Evolutionary conservation across 2,329 filamentous ascomycete genomes (phyloP), one percentile per base, ranked within the genome.

Genomic region (Penicillium sp.): DNA sequence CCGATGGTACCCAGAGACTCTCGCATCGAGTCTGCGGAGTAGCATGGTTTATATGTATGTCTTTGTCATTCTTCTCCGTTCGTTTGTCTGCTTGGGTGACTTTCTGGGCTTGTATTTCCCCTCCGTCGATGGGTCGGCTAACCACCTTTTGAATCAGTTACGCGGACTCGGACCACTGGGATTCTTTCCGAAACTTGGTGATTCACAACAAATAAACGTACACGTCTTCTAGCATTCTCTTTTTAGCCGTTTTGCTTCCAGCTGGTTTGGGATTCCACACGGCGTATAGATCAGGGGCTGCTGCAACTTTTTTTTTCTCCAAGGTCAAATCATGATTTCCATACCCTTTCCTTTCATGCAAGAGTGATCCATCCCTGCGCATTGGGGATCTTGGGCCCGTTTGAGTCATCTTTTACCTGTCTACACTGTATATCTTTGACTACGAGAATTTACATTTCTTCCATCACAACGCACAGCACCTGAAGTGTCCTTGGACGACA

Each of bases 11-110:
- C 90, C 93, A 4, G 88, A 94, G 61, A 88, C 87, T 48, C 79
- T 98, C 65, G 93, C 96, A 77, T 82, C 84, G 51, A 96, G 90
- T 69, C 73, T 98, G 76, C 81, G 89, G 68, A 90, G 84, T 72
- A 96, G 90, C 74, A 98, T 98, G 93, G 88, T 82, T 60, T 98
- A 98, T 66, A 95, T 98, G 76, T 98, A 91, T 65, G 81, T 77
- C 34, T 38, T 45, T 39, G 24, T 33, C n/a, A 18, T 13, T 36
- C n/a, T 13, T 4, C 18, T 18, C 18, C 18, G 18, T 18, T 18
- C 18, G 3, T 1, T 1, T 3, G 18, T 18, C 18, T 18, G 18
- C 18, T 3, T 18, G 18, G 18, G 18, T 18, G 18, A 3, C 18
- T 18, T 18, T 18, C 3, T 18, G 18, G 18, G 18, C 18, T 18